Evolutionary conservation across 2,329 filamentous ascomycete genomes (phyloP).

Genomic region (Zasmidium angulare): DNA sequence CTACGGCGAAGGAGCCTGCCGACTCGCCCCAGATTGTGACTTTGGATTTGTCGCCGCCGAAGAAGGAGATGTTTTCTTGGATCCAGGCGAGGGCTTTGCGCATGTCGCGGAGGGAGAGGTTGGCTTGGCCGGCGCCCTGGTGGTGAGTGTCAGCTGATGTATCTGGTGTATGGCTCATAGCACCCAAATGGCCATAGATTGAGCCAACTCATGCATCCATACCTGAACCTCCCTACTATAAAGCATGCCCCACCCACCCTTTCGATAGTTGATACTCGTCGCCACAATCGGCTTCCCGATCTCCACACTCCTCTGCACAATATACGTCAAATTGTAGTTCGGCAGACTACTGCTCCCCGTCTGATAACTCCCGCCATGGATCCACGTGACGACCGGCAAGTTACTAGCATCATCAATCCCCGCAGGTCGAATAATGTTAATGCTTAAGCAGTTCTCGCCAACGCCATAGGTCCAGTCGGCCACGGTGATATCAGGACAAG

Average conservation of each 20-base stretch:
- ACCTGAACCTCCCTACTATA: slow-evolving; percentile 51
- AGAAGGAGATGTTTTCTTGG: slow-evolving; percentile 38
- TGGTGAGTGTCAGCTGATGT: not conserved
- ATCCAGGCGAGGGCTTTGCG: slow-evolving; percentile 48
- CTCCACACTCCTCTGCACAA: slow-evolving; percentile 49
- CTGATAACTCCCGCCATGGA: slow-evolving; percentile 44
- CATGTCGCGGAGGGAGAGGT: slow-evolving; percentile 44
- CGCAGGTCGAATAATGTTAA: slow-evolving; percentile 60
- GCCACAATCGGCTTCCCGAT: slow-evolving; percentile 54
- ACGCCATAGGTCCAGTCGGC: slow-evolving; percentile 18
- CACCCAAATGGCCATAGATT: too few relatives aligned
- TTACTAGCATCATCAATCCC: slow-evolving; percentile 37
- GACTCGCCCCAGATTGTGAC: slow-evolving; percentile 24
- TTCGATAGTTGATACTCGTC: slow-evolving; percentile 63
- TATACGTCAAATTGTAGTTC: slow-evolving; percentile 61
- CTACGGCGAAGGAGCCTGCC: slow-evolving; percentile 46
- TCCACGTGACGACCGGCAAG: slow-evolving; percentile 61
- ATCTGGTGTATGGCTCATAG: not conserved
- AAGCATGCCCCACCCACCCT: slow-evolving; percentile 69
- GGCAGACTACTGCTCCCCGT: slow-evolving; percentile 17
- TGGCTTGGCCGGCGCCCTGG: slow-evolving; percentile 53
- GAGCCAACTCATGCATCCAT: not conserved
- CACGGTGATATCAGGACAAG: slow-evolving; percentile 18
- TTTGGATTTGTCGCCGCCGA: slow-evolving; percentile 16
- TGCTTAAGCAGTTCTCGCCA: slow-evolving; percentile 58